phyloP scores from a whole-genome alignment of 2,329 filamentous ascomycete species.

The Esteya vermicola region DNA sequence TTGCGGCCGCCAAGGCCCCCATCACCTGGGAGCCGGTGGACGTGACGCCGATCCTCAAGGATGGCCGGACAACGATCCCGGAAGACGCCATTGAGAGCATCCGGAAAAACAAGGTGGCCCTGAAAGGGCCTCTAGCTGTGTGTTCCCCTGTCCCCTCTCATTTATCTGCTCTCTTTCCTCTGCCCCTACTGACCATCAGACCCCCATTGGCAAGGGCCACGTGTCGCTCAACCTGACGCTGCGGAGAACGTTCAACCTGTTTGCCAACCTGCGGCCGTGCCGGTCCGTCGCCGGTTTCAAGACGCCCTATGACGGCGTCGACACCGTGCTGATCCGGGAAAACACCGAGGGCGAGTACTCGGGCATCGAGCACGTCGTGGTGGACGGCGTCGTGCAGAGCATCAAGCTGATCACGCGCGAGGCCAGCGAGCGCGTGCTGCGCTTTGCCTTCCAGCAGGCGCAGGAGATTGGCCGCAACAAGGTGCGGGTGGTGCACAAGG shows the following conservation, averaged over 20 bases:
- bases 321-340: conserved; percentile 96
- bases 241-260: conserved; percentile 98
- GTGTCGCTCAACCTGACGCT: conserved; percentile 98
- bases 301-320: conserved; percentile 93
- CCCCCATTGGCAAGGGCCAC: conserved; percentile 95
- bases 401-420: conserved; percentile 98
- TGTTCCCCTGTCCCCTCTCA: conserved; percentile 17
- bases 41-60: conserved; percentile 83
- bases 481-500: conserved; percentile 98
- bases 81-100: conserved; percentile 88
- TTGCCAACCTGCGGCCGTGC: conserved; percentile 97
- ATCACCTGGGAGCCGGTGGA: conserved; percentile 96
- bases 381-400: conserved; percentile 95
- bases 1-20: conserved; percentile 80
- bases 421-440: conserved; percentile 87
- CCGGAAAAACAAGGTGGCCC: conserved; percentile 86
- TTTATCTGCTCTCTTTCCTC: not conserved
- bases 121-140: conserved; percentile 95
- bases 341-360: conserved; percentile 99
- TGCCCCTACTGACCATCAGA: conserved; percentile 30
- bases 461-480: conserved; percentile 86
- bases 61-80: conserved; percentile 91
- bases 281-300: conserved; percentile 94
- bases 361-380: conserved; percentile 95
- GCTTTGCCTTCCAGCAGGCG: conserved; percentile 97